Conservation (phyloP, 1,284 basidiomycete species). For the Anthracocystis panici-leucophaei region DNA sequence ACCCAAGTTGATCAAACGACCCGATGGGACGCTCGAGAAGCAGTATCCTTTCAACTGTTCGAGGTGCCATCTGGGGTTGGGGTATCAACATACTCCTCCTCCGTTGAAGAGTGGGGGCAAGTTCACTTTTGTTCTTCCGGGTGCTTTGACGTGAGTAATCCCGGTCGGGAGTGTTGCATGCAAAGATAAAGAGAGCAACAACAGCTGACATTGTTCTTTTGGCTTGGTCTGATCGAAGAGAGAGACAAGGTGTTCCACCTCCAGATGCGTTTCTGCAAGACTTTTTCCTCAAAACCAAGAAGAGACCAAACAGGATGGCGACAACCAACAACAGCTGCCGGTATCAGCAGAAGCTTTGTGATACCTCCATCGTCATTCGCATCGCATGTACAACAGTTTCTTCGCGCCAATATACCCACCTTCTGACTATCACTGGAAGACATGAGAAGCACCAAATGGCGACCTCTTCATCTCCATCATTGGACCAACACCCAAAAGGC, state of each 20-base stretch:
- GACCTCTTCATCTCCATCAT: neutral
- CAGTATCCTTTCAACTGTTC: conserved; percentile 62
- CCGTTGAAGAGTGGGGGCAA: conserved; percentile 64
- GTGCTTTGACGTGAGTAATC: conserved; percentile 57
- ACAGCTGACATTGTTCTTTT: conserved; percentile 8
- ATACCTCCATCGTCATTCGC: neutral
- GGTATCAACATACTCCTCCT: conserved; percentile 65
- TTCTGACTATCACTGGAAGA: neutral
- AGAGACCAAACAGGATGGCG: neutral
- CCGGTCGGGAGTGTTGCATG: too few relatives aligned
- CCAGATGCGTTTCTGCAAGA: conserved; percentile 44
- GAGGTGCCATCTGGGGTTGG: conserved; percentile 59
- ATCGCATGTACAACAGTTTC: conserved; percentile 1
- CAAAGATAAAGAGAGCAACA: neutral
- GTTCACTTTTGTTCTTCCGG: conserved; percentile 62
- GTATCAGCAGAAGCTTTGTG: neutral
- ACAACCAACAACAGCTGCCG: neutral
- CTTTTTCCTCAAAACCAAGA: conserved; percentile 6
- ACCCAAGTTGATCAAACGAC: conserved; percentile 44
- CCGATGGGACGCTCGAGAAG: conserved; percentile 55
- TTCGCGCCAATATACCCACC: conserved; percentile 4
- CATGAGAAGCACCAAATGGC: neutral
- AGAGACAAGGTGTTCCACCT: conserved; percentile 47
- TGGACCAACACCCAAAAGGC: neutral
- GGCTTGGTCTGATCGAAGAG: conserved; percentile 13